Percentiles rank a stretch among this genome's conserved stretches.
Evolutionary conservation across 257 asterid species (phyloP).

Genomic region (Fraxinus americana): DNA sequence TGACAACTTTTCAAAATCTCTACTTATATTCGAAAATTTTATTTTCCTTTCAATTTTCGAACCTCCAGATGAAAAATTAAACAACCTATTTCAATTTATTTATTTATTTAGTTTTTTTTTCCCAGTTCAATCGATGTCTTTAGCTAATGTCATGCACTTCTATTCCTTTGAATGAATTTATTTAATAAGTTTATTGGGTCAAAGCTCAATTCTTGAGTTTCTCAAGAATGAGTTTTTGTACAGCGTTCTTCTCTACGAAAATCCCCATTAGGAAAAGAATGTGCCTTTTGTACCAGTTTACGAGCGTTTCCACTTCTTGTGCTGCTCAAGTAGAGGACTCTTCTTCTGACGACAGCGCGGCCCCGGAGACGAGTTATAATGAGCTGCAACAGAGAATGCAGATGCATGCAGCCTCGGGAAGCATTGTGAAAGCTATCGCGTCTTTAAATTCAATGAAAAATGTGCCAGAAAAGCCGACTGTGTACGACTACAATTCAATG

Average conservation of each 20-base stretch:
- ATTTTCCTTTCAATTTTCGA: neutral
- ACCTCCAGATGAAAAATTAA: neutral
- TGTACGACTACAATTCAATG: slow-evolving; percentile 52
- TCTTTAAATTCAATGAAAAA: slow-evolving; percentile 42
- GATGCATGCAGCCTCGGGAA: slow-evolving; percentile 48
- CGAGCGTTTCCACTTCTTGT: slow-evolving; percentile 35
- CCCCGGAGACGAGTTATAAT: slow-evolving; percentile 25
- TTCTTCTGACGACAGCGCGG: slow-evolving; percentile 36
- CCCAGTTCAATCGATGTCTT: neutral
- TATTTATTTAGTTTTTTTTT: neutral
- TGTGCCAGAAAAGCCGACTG: slow-evolving; percentile 51
- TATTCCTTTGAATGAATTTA: slow-evolving; percentile 1
- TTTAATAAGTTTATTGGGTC: slow-evolving; percentile 14
- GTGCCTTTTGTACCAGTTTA: slow-evolving; percentile 21
- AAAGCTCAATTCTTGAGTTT: slow-evolving; percentile 19
- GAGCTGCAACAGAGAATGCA: slow-evolving; percentile 49
- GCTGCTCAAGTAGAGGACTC: slow-evolving; percentile 38
- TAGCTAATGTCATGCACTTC: slow-evolving; percentile 27
- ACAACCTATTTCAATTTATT: neutral
- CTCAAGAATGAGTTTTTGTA: slow-evolving; percentile 30
- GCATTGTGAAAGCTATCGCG: slow-evolving; percentile 44
- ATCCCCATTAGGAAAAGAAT: slow-evolving; percentile 15
- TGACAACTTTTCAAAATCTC: neutral
- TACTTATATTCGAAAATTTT: neutral
- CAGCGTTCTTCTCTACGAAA: slow-evolving; percentile 9